Conservation (phyloP, 2,329 filamentous ascomycete species). For the Fusarium brevicatenulatum region DNA sequence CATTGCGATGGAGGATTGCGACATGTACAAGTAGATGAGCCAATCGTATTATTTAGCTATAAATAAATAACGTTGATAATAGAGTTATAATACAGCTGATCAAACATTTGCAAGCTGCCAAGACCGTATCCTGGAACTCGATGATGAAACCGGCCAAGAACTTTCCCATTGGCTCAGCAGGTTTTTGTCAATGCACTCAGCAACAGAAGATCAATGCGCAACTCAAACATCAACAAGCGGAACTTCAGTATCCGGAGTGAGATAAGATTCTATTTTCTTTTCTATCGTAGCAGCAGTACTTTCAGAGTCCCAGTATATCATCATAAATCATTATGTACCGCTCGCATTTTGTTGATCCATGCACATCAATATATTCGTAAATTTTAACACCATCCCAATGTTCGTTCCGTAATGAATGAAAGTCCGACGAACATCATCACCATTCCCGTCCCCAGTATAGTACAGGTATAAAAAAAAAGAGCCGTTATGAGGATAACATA, state of each 20-base stretch:
- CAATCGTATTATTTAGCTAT: not conserved
- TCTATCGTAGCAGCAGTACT: not conserved
- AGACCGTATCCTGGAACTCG: not conserved
- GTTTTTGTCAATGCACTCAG: not conserved
- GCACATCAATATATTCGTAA: constrained; percentile 11
- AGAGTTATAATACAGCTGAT: not conserved
- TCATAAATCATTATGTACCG: not conserved
- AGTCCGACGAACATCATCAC: not conserved
- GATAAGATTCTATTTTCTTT: not conserved
- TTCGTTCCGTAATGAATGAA: not conserved
- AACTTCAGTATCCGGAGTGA: not conserved
- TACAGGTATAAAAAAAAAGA: not conserved
- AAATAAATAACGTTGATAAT: not conserved
- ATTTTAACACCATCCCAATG: not conserved
- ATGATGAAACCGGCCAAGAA: constrained; percentile 1
- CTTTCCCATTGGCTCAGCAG: not conserved
- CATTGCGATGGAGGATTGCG: rapidly evolving
- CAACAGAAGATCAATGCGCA: not conserved
- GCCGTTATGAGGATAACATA: not conserved
- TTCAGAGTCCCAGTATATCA: not conserved
- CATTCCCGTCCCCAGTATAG: not conserved
- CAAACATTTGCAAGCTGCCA: not conserved
- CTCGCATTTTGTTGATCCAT: not conserved
- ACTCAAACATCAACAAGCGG: not conserved
- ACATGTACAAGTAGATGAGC: not conserved